Evolutionary conservation across 2,329 filamentous ascomycete species (phyloP), one percentile per base, ranked within the genome.

Genomic region (Gnomoniopsis smithogilvyi): DNA sequence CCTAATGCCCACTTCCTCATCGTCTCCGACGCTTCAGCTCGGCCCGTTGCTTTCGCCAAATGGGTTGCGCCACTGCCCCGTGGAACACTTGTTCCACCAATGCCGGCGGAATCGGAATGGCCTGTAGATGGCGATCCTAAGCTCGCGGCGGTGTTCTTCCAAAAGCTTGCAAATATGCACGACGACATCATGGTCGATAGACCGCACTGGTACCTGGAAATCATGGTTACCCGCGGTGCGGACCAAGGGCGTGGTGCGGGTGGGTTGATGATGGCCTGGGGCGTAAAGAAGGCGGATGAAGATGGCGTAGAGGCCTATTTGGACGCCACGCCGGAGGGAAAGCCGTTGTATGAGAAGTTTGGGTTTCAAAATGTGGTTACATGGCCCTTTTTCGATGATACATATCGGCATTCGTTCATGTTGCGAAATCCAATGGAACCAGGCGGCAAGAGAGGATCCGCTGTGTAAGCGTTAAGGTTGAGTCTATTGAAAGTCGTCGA

Each of bases 151-250:
- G 58, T 66, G 2, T 81, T 80, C 66, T 79, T 80, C 51, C 68
- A 68, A 0, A 67, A 67, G 0, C 64, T 81, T 56, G 64, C 69
- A 0, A 64, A 60, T 7, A 71, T 69, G 26, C 76, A 77, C 41
- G 63, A 65, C 15, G 66, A 67, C 47, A 67, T 75, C 36, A 78
- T 80, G 72, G 70, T 67, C 0, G 68, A 67, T 3, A 72, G 68
- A n/a, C 73, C 68, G 59, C 81, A 83, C 63, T 79, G 76, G 70
- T 78, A 75, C 62, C 70, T 85, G 11, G 79, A 81, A 62, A 64
- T 82, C 7, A 65, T 84, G 3, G 76, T 72, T 2, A 79, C 78
- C 12, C 68, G 71, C 47, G 69, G 67, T 2, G 73, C 71, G 19
- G 73, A 72, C 61, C 79, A 80, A 66, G 74, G 81, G 1, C 74